These are phyloP conservation scores for Raffaelea albimanens DNA, from an alignment of 2,329 filamentous ascomycete species.

Conservation along the genomic window DNA sequence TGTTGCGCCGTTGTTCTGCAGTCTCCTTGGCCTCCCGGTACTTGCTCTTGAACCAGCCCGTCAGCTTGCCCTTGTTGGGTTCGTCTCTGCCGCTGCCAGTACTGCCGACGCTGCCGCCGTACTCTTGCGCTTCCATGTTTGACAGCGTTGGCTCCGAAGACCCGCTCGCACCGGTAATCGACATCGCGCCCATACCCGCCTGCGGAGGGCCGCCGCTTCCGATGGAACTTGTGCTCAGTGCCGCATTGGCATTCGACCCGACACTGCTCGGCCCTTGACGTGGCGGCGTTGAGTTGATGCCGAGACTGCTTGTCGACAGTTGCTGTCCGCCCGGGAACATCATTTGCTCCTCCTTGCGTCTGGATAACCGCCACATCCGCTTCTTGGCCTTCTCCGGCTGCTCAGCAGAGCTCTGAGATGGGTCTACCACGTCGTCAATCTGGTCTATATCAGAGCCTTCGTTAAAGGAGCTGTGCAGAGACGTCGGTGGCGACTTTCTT, in stretches of 20 bases:
- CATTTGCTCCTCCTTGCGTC: slow-evolving; percentile 46
- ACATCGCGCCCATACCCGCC: slow-evolving; percentile 25
- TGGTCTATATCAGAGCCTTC: slow-evolving; percentile 76
- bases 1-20: slow-evolving; percentile 43
- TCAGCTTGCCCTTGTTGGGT: slow-evolving; percentile 31
- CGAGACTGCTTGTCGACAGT: slow-evolving; percentile 7
- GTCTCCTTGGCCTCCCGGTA: slow-evolving; percentile 51
- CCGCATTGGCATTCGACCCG: slow-evolving; percentile 55
- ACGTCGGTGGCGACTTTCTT: slow-evolving; percentile 61
- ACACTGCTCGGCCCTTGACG: slow-evolving; percentile 27
- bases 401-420: slow-evolving; percentile 13
- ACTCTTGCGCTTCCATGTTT: slow-evolving; percentile 28
- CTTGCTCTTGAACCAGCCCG: slow-evolving; percentile 51
- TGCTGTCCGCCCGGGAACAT: background rate
- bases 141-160: slow-evolving; percentile 34
- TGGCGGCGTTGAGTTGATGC: slow-evolving; percentile 20
- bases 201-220: slow-evolving; percentile 42
- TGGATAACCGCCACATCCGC: slow-evolving; percentile 63
- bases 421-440: slow-evolving; percentile 43
- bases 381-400: slow-evolving; percentile 57
- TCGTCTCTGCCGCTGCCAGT: slow-evolving; percentile 38
- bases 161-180: slow-evolving; percentile 42
- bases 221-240: slow-evolving; percentile 58
- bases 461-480: slow-evolving; percentile 67
- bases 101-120: slow-evolving; percentile 17